Base-by-base conservation (phyloP, 352 stramenopile genomes). In the Globisporangium perplexum region DNA sequence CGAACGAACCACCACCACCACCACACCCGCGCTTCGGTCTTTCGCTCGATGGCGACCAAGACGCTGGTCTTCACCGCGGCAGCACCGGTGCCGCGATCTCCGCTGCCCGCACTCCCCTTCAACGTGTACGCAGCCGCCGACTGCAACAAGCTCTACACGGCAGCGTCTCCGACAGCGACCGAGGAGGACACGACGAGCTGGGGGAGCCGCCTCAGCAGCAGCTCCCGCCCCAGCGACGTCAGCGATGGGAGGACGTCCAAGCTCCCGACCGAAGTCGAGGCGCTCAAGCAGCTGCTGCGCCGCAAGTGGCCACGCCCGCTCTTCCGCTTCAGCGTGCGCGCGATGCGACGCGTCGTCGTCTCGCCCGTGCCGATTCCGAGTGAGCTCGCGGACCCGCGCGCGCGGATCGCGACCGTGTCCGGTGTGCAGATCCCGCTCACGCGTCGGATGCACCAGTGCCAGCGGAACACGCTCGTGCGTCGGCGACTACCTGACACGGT, bases 361-460 rank as follows among this genome's bases (percentile, higher is more conserved):
- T 59, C 69, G 42, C 73, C 73, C 17, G 66, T 81, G 50, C 53
- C 74, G 53, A 73, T 84, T 31, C 69, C 71, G 11, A 38, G 49
- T 10, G 63, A 76, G 36, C 52, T 84, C 30, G 47, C 38, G 43
- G 53, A 55, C 49, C 62, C 59, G 57, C 68, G 53, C 55, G 71
- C 52, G 52, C 73, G 30, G 67, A 38, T 47, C 57, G 69, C 58
- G 58, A 55, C 77, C 46, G 73, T 84, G n/a, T 73, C 66, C 7
- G 69, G 73, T 28, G 61, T 47, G 46, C 74, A 74, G 48, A 77
- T 82, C 55, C 71, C 71, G 50, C 66, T 82, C 58, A 84, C 73
- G 15, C 65, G 63, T 35, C 59, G 51, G 58, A 84, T 84, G 73
- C 72, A 55, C 53, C 49, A 42, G 55, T 63, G 69, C 15, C 69